Evolutionary conservation across 2,329 filamentous ascomycete genomes (phyloP).

Genomic region (Teratosphaeria epicoccoides): DNA sequence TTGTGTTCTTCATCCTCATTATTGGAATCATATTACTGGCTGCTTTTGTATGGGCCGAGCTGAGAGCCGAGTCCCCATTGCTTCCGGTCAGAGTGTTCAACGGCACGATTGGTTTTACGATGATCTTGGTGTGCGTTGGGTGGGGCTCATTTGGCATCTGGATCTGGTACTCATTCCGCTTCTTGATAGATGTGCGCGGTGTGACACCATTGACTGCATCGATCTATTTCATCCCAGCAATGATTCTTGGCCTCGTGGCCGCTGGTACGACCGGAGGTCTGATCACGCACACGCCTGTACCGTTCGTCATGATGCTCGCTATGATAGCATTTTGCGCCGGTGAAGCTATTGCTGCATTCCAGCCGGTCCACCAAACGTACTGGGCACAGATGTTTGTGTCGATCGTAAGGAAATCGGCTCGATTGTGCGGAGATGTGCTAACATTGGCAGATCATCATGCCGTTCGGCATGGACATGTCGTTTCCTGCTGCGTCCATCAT

Average conservation of each 20-base stretch:
- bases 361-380: slow-evolving; percentile 47
- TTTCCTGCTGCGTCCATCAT: slow-evolving; percentile 54
- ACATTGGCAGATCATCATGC: neutral
- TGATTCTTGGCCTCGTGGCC: slow-evolving; percentile 35
- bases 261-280: slow-evolving; percentile 30
- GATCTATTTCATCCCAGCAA: slow-evolving; percentile 37
- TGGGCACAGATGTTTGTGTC: slow-evolving; percentile 52
- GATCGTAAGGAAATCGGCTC: neutral
- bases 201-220: slow-evolving; percentile 35
- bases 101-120: slow-evolving; percentile 16
- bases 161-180: slow-evolving; percentile 32
- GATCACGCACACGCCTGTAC: slow-evolving; percentile 13
- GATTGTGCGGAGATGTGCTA: neutral
- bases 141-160: slow-evolving; percentile 9
- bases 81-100: slow-evolving; percentile 19
- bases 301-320: slow-evolving; percentile 28
- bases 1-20: slow-evolving; percentile 21
- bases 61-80: slow-evolving; percentile 14
- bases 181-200: slow-evolving; percentile 35
- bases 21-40: slow-evolving; percentile 20
- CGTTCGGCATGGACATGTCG: slow-evolving; percentile 51
- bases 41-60: slow-evolving; percentile 22
- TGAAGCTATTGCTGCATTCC: slow-evolving; percentile 30
- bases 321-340: slow-evolving; percentile 34
- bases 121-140: slow-evolving; percentile 8